Conservation (phyloP, 2,329 filamentous ascomycete species). For the Sphaerulina populicola region DNA sequence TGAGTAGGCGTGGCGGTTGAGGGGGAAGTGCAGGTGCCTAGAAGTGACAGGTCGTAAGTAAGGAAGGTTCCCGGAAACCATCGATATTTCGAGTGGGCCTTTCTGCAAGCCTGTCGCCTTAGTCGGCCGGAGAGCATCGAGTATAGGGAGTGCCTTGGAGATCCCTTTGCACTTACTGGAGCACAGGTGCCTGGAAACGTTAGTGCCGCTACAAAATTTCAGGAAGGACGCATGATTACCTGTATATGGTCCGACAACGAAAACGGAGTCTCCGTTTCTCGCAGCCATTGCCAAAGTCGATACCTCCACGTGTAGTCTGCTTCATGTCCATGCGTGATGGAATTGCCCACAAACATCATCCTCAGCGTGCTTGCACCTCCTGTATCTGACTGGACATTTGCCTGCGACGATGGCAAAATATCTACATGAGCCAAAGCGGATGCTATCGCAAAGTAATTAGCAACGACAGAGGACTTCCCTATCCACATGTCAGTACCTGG, state of each 20-base stretch:
- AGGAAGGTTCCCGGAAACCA: too few relatives aligned
- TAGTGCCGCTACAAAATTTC: not conserved
- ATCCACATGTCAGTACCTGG: not conserved
- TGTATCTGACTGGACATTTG: not conserved
- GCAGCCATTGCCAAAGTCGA: conserved; percentile 38
- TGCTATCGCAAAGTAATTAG: not conserved
- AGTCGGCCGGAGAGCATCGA: too few relatives aligned
- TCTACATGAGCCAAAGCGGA: not conserved
- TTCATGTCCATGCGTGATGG: conserved; percentile 28
- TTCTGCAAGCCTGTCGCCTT: too few relatives aligned
- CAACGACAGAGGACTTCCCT: not conserved
- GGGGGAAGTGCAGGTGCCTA: not conserved
- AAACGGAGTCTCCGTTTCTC: conserved; percentile 24
- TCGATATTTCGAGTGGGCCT: too few relatives aligned
- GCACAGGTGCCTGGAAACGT: conserved; percentile 3
- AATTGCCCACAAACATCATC: conserved; percentile 23
- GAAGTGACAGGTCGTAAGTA: too few relatives aligned
- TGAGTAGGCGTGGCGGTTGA: conserved; percentile 2
- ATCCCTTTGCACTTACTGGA: not conserved
- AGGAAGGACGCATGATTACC: not conserved
- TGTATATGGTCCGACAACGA: conserved; percentile 33
- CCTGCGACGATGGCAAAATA: not conserved
- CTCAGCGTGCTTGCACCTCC: conserved; percentile 2
- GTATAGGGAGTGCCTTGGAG: too few relatives aligned
- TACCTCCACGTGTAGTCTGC: conserved; percentile 41